A percentile compares a stretch with the other conserved stretches of the same genome.
Conservation (phyloP, 805 yeast species). For the Yarrowia divulgata region DNA sequence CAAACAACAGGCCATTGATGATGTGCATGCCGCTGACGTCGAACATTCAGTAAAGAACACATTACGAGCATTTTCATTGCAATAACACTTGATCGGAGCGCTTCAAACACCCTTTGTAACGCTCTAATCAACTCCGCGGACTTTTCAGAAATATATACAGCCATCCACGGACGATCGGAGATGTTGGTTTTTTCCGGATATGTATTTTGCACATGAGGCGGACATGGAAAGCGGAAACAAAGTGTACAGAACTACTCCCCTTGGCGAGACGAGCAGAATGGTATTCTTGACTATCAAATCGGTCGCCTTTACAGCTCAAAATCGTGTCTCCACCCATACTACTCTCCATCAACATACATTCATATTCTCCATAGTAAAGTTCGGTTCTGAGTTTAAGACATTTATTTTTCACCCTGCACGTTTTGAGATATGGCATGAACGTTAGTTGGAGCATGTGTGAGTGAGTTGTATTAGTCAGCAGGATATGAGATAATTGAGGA, state of each 20-base stretch:
- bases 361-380: not conserved
- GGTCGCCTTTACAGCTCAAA: too few relatives aligned
- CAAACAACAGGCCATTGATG: too few relatives aligned
- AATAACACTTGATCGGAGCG: not conserved
- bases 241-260: too few relatives aligned
- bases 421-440: not conserved
- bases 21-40: too few relatives aligned
- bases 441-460: not conserved
- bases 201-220: not conserved
- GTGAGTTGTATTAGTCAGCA: not conserved
- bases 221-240: not conserved
- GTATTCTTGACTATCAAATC: too few relatives aligned
- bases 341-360: not conserved
- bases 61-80: too few relatives aligned
- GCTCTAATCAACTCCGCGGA: not conserved
- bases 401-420: conserved; percentile 18
- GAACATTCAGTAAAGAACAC: too few relatives aligned
- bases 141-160: not conserved
- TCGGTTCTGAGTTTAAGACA: conserved; percentile 19
- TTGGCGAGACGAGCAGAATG: too few relatives aligned
- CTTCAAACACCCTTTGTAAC: not conserved
- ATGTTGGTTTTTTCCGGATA: not conserved
- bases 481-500: too few relatives aligned
- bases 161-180: conserved; percentile 8
- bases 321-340: not conserved